These are phyloP conservation scores for Tulasnella sp. DNA, from an alignment of 768 basidiomycete genomes.

Conservation along the genomic window DNA sequence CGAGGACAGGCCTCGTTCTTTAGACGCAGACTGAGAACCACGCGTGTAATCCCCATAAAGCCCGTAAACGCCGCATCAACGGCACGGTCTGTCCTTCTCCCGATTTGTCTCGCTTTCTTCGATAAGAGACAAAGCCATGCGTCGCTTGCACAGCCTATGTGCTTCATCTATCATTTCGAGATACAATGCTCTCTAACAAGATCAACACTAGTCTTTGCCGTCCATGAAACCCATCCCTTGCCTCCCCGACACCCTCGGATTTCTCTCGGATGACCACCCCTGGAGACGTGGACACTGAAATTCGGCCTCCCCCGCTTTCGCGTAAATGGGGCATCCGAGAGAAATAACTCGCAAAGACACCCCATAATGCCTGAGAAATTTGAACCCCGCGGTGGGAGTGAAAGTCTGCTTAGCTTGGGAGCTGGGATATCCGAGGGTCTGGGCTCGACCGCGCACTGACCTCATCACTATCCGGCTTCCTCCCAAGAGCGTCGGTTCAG, in stretches of 20 bases:
- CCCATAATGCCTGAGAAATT: background rate
- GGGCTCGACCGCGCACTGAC: background rate
- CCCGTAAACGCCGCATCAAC: background rate
- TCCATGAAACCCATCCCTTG: background rate
- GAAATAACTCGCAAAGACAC: background rate
- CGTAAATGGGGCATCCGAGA: background rate
- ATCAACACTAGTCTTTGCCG: background rate
- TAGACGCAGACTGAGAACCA: background rate
- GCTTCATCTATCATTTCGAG: background rate
- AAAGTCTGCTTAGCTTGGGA: background rate
- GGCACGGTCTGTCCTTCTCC: background rate
- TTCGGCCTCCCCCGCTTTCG: background rate
- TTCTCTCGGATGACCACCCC: background rate
- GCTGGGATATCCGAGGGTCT: background rate
- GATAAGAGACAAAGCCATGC: background rate
- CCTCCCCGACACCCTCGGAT: background rate
- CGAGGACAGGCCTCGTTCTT: background rate
- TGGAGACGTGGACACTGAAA: background rate
- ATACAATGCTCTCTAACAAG: background rate
- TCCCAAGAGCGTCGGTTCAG: background rate
- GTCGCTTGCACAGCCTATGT: background rate
- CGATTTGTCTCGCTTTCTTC: background rate
- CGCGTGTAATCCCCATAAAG: background rate
- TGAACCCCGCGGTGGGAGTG: background rate
- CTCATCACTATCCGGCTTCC: background rate